phyloP scores from a whole-genome alignment of 129 eudicot genomes.

The Cynara cardunculus region DNA sequence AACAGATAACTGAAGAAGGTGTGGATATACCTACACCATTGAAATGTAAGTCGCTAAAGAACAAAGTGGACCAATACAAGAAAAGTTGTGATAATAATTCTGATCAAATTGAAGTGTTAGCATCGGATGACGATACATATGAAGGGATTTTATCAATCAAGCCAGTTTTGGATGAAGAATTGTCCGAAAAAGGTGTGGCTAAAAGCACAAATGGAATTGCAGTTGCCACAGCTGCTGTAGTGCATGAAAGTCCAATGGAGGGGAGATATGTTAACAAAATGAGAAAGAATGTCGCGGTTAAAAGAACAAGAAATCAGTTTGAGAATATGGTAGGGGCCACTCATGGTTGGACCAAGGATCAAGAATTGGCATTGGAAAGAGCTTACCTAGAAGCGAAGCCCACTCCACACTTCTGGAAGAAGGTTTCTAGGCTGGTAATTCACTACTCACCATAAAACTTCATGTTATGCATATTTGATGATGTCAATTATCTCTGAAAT shows the following conservation, averaged over 20 bases:
- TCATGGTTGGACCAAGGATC: slow-evolving; percentile 73
- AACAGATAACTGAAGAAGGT: background rate
- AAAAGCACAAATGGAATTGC: background rate
- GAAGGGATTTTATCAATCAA: background rate
- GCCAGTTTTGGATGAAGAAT: slow-evolving; percentile 15
- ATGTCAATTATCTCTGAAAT: background rate
- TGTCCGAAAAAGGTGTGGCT: background rate
- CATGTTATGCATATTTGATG: background rate
- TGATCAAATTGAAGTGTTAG: background rate
- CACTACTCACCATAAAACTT: background rate
- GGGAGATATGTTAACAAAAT: slow-evolving; percentile 4
- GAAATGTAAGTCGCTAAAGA: background rate
- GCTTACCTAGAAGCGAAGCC: slow-evolving; percentile 79
- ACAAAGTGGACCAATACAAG: slow-evolving; percentile 6
- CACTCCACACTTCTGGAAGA: slow-evolving; percentile 92
- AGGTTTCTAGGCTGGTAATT: slow-evolving; percentile 69
- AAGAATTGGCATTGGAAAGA: slow-evolving; percentile 65
- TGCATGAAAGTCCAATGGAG: background rate
- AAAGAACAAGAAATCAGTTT: slow-evolving; percentile 51
- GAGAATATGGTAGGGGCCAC: slow-evolving; percentile 14
- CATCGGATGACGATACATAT: background rate
- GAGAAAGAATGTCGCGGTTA: slow-evolving; percentile 31
- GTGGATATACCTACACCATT: background rate
- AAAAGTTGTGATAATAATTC: background rate
- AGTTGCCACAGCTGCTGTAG: background rate